phyloP scores from a whole-genome alignment of 1,284 basidiomycete species.

The Ceratobasidium sp. region DNA sequence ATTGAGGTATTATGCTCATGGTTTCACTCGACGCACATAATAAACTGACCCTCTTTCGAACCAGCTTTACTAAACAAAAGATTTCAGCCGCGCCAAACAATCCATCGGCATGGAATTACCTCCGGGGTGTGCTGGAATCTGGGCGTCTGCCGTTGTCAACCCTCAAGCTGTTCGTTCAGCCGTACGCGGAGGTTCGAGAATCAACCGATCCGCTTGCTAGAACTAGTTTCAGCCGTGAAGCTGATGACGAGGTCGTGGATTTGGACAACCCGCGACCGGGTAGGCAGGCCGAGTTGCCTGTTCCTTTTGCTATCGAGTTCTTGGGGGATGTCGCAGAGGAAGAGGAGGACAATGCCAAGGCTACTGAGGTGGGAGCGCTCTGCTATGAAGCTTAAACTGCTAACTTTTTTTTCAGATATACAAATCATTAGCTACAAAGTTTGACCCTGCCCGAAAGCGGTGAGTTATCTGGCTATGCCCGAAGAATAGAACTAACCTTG shows the following conservation, averaged over 20 bases:
- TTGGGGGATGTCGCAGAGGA: constrained; percentile 82
- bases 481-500: constrained; percentile 57
- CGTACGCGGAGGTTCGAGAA: constrained; percentile 65
- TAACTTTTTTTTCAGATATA: constrained; percentile 67
- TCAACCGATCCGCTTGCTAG: constrained; percentile 52
- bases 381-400: constrained; percentile 35
- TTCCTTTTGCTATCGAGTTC: constrained; percentile 84
- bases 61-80: constrained; percentile 73
- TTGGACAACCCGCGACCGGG: constrained; percentile 78
- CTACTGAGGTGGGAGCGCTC: constrained; percentile 55
- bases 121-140: constrained; percentile 79
- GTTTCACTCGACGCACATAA: constrained; percentile 32
- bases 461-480: constrained; percentile 57
- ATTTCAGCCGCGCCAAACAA: constrained; percentile 93
- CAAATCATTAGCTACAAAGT: constrained; percentile 74
- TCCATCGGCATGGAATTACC: constrained; percentile 93
- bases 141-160: constrained; percentile 69
- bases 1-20: constrained; percentile 70
- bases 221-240: constrained; percentile 51
- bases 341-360: constrained; percentile 64
- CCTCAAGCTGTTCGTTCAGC: constrained; percentile 71
- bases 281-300: constrained; percentile 78
- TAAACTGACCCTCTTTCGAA: neutral
- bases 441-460: constrained; percentile 85
- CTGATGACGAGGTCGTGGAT: constrained; percentile 65